These are phyloP conservation scores for Flueggea neowawraea DNA, from an alignment of 441 rosid genomes.

Conservation along the genomic window DNA sequence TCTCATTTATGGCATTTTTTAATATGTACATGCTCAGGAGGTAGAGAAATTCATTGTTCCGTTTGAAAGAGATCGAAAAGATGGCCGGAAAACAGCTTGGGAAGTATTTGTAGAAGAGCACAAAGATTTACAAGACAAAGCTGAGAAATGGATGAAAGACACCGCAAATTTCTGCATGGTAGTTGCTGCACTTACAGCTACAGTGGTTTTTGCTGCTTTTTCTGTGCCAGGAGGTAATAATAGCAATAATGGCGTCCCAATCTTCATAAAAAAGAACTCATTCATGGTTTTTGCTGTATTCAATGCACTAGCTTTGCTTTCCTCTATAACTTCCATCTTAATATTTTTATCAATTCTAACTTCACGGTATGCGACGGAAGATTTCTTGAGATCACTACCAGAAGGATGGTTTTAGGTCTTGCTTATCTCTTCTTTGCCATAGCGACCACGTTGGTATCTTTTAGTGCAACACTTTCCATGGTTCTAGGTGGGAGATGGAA, in stretches of 20 bases:
- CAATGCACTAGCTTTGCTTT: not conserved
- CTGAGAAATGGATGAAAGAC: constrained; percentile 6
- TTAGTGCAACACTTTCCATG: constrained; percentile 35
- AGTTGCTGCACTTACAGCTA: constrained; percentile 4
- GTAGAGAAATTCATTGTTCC: not conserved
- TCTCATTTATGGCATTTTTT: no score
- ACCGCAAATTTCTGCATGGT: constrained; percentile 4
- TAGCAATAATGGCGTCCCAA: not conserved
- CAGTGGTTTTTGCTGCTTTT: constrained; percentile 1
- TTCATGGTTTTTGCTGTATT: no score
- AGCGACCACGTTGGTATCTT: constrained; percentile 46
- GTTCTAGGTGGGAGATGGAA: constrained; percentile 28
- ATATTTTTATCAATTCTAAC: constrained; percentile 49
- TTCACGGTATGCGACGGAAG: constrained; percentile 42
- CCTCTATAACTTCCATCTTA: constrained; percentile 22
- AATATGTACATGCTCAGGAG: no score
- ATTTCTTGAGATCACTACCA: constrained; percentile 35
- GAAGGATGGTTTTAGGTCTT: constrained; percentile 40
- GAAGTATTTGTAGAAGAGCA: not conserved
- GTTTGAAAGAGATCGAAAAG: not conserved
- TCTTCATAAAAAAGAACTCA: not conserved
- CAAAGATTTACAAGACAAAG: not conserved
- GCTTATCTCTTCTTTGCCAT: constrained; percentile 43
- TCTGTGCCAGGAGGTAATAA: constrained; percentile 4
- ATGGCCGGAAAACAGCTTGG: not conserved